Evolutionary conservation across 768 basidiomycete species (phyloP).

Genomic region (Chalciporus chontae): DNA sequence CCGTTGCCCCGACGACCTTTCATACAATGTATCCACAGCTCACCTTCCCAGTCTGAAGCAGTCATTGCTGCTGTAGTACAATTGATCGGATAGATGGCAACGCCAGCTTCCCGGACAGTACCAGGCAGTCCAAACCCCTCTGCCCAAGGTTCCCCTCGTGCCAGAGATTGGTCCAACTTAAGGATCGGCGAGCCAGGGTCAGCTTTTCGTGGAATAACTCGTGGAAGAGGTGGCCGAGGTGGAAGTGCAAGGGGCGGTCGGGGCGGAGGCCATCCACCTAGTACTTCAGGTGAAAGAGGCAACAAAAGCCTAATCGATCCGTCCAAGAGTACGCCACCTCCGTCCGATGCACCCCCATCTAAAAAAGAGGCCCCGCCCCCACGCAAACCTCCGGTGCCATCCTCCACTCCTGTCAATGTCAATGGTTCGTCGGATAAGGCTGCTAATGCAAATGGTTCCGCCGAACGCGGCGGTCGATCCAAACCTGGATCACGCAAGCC

Average conservation of each 20-base stretch:
- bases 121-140: conserved; percentile 27
- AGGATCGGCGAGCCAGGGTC: conserved; percentile 45
- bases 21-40: conserved; percentile 6
- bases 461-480: conserved; percentile 20
- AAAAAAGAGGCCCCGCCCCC: conserved; percentile 9
- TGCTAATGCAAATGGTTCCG: conserved; percentile 16
- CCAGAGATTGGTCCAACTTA: conserved; percentile 40
- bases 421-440: conserved; percentile 23
- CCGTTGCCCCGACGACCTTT: not conserved
- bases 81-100: conserved; percentile 36
- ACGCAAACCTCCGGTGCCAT: conserved; percentile 14
- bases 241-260: conserved; percentile 22
- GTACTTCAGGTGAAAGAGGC: conserved; percentile 19
- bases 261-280: conserved; percentile 28
- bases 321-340: conserved; percentile 16
- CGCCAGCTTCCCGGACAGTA: conserved; percentile 34
- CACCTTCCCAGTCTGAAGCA: not conserved
- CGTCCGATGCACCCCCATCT: conserved; percentile 14
- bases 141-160: conserved; percentile 29
- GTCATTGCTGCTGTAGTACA: not conserved
- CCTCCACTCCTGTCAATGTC: conserved; percentile 16
- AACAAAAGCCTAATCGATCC: conserved; percentile 18
- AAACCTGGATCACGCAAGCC: conserved; percentile 23
- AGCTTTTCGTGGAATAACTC: conserved; percentile 44
- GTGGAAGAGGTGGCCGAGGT: conserved; percentile 36